A percentile compares a stretch with the other conserved stretches of the same genome.
These are phyloP conservation scores for Tillandsia fasciculata DNA, from an alignment of 176 grass and related monocot species.

Conservation along the genomic window DNA sequence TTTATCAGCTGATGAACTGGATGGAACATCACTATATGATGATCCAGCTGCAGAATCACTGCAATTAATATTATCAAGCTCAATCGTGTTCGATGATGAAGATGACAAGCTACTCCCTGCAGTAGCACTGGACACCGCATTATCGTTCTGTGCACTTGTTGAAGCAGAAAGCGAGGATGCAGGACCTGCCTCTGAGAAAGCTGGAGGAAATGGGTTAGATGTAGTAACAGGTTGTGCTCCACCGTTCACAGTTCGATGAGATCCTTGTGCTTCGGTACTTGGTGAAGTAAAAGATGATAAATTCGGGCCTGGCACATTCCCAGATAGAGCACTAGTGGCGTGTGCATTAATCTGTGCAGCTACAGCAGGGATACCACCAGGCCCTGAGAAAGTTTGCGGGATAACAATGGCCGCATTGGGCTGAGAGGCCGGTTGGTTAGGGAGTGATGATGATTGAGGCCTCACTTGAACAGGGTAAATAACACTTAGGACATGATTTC, in stretches of 20 bases:
- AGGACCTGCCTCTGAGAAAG: background rate
- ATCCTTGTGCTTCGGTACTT: conserved; percentile 25
- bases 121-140: conserved; percentile 15
- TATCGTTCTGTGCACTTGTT: conserved; percentile 9
- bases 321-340: conserved; percentile 35
- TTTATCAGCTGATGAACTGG: conserved; percentile 31
- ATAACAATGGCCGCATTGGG: conserved; percentile 24
- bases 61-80: background rate
- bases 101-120: background rate
- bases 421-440: conserved; percentile 27
- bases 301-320: conserved; percentile 20
- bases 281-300: conserved; percentile 21
- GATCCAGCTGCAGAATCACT: background rate
- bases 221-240: conserved; percentile 11
- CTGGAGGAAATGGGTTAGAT: background rate
- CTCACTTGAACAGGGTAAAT: conserved; percentile 67
- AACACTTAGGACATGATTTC: conserved; percentile 58
- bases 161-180: background rate
- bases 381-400: conserved; percentile 42
- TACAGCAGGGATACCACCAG: conserved; percentile 43
- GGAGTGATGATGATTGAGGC: conserved; percentile 31
- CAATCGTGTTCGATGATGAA: background rate
- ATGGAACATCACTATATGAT: conserved; percentile 12
- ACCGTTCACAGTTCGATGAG: conserved; percentile 19
- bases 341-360: conserved; percentile 42